Conservation (phyloP, 202 grass and related monocot genomes). For the Schoenoplectus tabernaemontani region DNA sequence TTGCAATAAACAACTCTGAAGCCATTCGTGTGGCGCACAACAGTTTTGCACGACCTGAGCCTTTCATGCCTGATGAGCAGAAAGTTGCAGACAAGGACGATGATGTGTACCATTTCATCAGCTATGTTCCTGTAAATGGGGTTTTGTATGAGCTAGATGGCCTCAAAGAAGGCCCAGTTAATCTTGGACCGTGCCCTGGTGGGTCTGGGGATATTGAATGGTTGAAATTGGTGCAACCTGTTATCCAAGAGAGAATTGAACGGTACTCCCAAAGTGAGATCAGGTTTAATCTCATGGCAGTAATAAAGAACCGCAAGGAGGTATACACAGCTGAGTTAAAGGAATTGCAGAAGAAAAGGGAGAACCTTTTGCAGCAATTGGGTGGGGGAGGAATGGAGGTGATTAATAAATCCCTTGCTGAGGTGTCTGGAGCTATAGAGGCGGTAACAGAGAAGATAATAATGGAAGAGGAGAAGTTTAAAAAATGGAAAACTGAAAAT, state of each 20-base stretch:
- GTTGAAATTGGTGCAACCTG: conserved; percentile 79
- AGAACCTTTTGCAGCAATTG: conserved; percentile 63
- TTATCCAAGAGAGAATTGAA: conserved; percentile 82
- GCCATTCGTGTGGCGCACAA: conserved; percentile 83
- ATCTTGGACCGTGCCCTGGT: conserved; percentile 59
- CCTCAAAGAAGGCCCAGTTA: conserved; percentile 79
- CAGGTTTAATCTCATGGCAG: conserved; percentile 90
- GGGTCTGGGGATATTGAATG: conserved; percentile 55
- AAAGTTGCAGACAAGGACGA: conserved; percentile 69
- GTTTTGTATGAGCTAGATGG: conserved; percentile 90
- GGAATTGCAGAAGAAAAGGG: conserved; percentile 66
- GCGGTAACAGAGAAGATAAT: conserved; percentile 57
- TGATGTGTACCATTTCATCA: conserved; percentile 98
- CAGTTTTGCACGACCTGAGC: conserved; percentile 93
- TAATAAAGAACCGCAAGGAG: conserved; percentile 90
- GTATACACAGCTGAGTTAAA: conserved; percentile 62
- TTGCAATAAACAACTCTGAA: conserved; percentile 92
- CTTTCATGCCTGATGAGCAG: conserved; percentile 87
- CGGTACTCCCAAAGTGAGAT: conserved; percentile 88
- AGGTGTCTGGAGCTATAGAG: conserved; percentile 58
- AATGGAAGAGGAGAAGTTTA: conserved; percentile 98
- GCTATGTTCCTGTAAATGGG: conserved; percentile 86
- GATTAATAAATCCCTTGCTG: conserved; percentile 35
- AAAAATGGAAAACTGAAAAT: conserved; percentile 92
- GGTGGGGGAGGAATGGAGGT: conserved; percentile 27